Conservation (phyloP, 2,329 filamentous ascomycete genomes). For the Colletotrichum noveboracense region DNA sequence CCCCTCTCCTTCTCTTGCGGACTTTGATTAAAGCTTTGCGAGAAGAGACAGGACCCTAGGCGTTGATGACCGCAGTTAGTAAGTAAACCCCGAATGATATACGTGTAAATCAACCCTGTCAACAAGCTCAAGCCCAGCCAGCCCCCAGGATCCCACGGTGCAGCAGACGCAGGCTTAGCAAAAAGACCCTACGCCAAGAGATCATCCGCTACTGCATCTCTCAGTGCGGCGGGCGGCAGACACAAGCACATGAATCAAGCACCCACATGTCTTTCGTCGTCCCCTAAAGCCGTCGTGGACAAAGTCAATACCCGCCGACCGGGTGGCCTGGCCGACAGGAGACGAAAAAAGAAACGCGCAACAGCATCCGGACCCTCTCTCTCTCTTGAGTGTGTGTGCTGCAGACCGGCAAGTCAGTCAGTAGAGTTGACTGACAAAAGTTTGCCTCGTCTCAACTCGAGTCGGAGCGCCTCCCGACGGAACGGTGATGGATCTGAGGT, state of each 20-base stretch:
- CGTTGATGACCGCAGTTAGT: background rate
- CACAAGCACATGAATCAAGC: background rate
- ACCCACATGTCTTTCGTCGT: background rate
- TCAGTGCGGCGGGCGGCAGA: background rate
- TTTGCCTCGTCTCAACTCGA: background rate
- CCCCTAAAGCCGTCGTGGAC: background rate
- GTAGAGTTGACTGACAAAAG: background rate
- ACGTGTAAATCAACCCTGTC: background rate
- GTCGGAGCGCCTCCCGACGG: background rate
- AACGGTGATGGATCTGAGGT: background rate
- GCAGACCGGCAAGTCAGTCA: background rate
- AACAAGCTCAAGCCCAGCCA: background rate
- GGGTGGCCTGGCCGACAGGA: background rate
- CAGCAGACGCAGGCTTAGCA: background rate
- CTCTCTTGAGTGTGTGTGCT: background rate
- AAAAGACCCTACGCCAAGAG: background rate
- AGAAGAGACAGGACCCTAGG: background rate
- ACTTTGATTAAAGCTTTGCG: background rate
- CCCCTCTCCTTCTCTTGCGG: background rate
- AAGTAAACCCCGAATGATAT: background rate
- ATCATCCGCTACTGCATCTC: slow-evolving; percentile 16
- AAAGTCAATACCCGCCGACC: background rate
- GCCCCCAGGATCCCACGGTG: background rate
- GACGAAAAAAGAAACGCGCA: background rate
- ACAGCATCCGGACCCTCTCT: background rate